These are phyloP conservation scores for Paxillus rubicundulus DNA, from an alignment of 768 basidiomycete genomes.

Conservation along the genomic window DNA sequence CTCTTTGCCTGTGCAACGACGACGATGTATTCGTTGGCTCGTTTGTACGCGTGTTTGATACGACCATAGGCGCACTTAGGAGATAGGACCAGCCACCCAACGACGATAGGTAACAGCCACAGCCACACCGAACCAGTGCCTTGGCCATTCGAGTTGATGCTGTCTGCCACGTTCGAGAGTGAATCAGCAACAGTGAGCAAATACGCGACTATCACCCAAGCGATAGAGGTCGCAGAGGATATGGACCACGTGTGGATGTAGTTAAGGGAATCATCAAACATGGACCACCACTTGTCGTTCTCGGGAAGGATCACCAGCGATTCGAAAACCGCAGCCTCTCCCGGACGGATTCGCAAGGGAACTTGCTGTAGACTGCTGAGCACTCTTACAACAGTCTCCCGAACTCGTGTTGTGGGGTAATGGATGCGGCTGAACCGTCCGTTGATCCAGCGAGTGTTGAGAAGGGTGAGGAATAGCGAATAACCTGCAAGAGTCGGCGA, in stretches of 20 bases:
- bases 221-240: slow-evolving; percentile 38
- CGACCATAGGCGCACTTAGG: slow-evolving; percentile 22
- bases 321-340: slow-evolving; percentile 29
- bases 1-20: background rate
- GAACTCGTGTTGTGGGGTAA: slow-evolving; percentile 17
- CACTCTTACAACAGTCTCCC: slow-evolving; percentile 27
- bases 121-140: slow-evolving; percentile 42
- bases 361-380: slow-evolving; percentile 44
- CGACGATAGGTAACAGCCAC: slow-evolving; percentile 41
- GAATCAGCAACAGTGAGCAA: slow-evolving; percentile 18
- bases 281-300: slow-evolving; percentile 44
- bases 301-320: slow-evolving; percentile 42
- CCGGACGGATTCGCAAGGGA: slow-evolving; percentile 33
- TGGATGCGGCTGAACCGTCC: slow-evolving; percentile 28
- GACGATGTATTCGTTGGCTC: background rate
- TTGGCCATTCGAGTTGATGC: slow-evolving; percentile 35
- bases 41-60: no score
- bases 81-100: slow-evolving; percentile 41
- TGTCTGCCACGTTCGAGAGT: slow-evolving; percentile 11
- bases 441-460: slow-evolving; percentile 43
- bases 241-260: slow-evolving; percentile 41
- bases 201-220: slow-evolving; percentile 46
- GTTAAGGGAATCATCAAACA: slow-evolving; percentile 32
- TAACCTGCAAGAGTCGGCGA: slow-evolving; percentile 46
- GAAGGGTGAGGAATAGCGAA: slow-evolving; percentile 41